phyloP scores from a whole-genome alignment of 805 yeast genomes.

The Ogataea sp. region DNA sequence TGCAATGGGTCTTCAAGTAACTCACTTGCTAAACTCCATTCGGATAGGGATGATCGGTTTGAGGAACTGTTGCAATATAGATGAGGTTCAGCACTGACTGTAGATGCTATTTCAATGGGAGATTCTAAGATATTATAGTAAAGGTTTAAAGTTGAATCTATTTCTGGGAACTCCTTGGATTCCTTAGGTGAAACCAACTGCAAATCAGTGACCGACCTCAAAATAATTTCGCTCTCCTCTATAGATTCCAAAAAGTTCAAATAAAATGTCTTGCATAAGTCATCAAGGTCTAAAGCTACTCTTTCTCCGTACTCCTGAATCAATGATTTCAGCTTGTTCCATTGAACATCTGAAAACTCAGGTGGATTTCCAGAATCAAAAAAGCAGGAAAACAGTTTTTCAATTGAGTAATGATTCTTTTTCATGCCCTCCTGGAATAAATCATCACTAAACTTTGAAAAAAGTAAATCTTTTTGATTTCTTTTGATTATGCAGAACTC shows the following conservation, averaged over 20 bases:
- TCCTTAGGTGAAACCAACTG: no score
- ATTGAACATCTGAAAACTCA: background rate
- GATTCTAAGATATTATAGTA: background rate
- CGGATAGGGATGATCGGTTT: constrained; percentile 1
- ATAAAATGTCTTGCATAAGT: background rate
- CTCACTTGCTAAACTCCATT: constrained; percentile 6
- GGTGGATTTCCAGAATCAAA: background rate
- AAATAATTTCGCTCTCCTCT: background rate
- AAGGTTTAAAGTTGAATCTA: background rate
- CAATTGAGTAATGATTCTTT: background rate
- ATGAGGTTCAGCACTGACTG: constrained; percentile 1
- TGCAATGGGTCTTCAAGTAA: constrained; percentile 1
- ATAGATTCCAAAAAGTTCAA: background rate
- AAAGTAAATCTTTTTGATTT: no score
- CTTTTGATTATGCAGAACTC: background rate
- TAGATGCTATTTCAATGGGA: background rate
- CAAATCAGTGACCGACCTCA: background rate
- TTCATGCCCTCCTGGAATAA: background rate
- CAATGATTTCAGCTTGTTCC: background rate
- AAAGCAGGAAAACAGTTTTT: background rate
- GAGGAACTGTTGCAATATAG: background rate
- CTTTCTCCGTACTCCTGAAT: background rate
- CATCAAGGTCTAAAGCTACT: background rate
- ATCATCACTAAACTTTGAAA: background rate
- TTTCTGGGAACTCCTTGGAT: no score